A percentile compares a stretch with the other conserved stretches of the same genome.
Conservation (phyloP, 2,329 filamentous ascomycete species). For the Hymenoscyphus occultus region DNA sequence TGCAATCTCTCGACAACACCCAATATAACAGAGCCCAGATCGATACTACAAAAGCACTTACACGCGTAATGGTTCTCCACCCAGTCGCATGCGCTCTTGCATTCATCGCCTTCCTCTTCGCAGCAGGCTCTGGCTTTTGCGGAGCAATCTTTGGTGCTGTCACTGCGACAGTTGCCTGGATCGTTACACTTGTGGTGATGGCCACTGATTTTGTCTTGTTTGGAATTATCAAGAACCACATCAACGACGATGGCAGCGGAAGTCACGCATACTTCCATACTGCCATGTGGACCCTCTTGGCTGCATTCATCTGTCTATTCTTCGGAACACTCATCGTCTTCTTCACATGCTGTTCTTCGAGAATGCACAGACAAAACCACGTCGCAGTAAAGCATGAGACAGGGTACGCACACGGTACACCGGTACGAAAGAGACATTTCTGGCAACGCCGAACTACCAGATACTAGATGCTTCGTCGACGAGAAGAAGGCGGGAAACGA, state of each 20-base stretch:
- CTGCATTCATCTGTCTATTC: slow-evolving; percentile 52
- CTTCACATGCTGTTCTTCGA: slow-evolving; percentile 56
- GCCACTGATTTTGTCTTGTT: slow-evolving; percentile 58
- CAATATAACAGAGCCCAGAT: slow-evolving; percentile 43
- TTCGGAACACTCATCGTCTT: slow-evolving; percentile 56
- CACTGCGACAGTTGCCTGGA: slow-evolving; percentile 48
- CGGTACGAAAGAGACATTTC: slow-evolving; percentile 18
- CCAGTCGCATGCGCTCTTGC: slow-evolving; percentile 55
- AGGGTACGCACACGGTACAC: slow-evolving; percentile 22
- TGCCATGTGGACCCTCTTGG: slow-evolving; percentile 59
- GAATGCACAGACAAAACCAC: slow-evolving; percentile 22
- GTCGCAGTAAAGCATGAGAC: slow-evolving; percentile 16
- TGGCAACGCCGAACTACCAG: slow-evolving; percentile 21
- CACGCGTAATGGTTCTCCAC: slow-evolving; percentile 60
- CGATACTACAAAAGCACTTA: slow-evolving; percentile 49
- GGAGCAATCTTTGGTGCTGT: slow-evolving; percentile 52
- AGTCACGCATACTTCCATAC: slow-evolving; percentile 43
- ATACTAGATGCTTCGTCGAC: slow-evolving; percentile 10
- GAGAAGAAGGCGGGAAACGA: neutral
- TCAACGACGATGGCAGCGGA: slow-evolving; percentile 45
- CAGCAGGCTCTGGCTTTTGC: slow-evolving; percentile 48
- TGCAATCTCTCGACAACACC: slow-evolving; percentile 39
- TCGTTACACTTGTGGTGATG: slow-evolving; percentile 48
- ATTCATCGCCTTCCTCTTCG: slow-evolving; percentile 58
- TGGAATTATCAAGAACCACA: slow-evolving; percentile 49